A percentile compares a stretch with the other conserved stretches of the same genome.
These are phyloP conservation scores for Triticum urartu DNA, from an alignment of 176 grass and related monocot species.

Conservation along the genomic window DNA sequence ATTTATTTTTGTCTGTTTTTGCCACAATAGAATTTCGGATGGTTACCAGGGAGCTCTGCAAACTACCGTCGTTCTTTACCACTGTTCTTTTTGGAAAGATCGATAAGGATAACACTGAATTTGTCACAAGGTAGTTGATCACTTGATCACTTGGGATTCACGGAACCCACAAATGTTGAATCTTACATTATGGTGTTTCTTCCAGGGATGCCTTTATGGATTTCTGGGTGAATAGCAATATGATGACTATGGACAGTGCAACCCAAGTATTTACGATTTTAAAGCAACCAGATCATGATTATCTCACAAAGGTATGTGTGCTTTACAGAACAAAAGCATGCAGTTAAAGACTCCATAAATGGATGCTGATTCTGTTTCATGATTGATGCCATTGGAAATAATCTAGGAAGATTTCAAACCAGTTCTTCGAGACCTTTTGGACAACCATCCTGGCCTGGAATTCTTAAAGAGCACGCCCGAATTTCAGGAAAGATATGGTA, in stretches of 20 bases:
- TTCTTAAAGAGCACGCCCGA: slow-evolving; percentile 95
- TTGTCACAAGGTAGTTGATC: slow-evolving; percentile 62
- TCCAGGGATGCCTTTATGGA: slow-evolving; percentile 82
- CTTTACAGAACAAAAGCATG: slow-evolving; percentile 19
- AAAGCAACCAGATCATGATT: slow-evolving; percentile 66
- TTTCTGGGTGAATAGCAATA: slow-evolving; percentile 89
- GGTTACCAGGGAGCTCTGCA: slow-evolving; percentile 98
- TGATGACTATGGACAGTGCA: slow-evolving; percentile 77
- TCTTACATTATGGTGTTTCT: slow-evolving; percentile 23
- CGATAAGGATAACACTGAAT: slow-evolving; percentile 53
- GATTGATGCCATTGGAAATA: slow-evolving; percentile 5
- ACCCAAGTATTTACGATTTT: slow-evolving; percentile 83
- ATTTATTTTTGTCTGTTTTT: background rate
- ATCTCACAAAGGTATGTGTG: slow-evolving; percentile 66
- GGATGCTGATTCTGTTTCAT: slow-evolving; percentile 26
- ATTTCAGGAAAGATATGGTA: slow-evolving; percentile 99
- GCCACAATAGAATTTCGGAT: slow-evolving; percentile 68
- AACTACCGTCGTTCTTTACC: slow-evolving; percentile 82
- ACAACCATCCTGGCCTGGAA: slow-evolving; percentile 86
- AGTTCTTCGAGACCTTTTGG: slow-evolving; percentile 85
- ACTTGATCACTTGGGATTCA: background rate
- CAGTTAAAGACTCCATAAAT: slow-evolving; percentile 13
- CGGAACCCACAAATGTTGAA: background rate
- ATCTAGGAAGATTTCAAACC: slow-evolving; percentile 93
- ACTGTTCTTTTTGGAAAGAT: slow-evolving; percentile 80